Evolutionary conservation across 345 rosid genomes (phyloP), one percentile per base, ranked within the genome.

Genomic region (Gossypium bickii): DNA sequence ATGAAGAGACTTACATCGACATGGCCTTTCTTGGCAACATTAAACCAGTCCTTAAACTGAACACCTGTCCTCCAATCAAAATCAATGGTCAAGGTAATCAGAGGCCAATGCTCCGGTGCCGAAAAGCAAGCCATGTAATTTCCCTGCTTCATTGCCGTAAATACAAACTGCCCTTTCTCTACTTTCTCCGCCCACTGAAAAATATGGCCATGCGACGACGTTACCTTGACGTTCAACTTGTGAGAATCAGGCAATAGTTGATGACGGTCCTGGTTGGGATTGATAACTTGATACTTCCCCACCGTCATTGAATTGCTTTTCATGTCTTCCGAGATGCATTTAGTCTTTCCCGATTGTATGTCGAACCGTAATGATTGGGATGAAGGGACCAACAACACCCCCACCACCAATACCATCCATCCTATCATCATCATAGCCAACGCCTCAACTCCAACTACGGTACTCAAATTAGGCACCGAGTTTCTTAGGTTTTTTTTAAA

Each of bases 21-120:
- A 34, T 34, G 41, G 41, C 41, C 41, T 5, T 34, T 34, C 41
- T 34, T 34, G 41, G 98, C 97, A 3, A 92, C 87, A 67, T 71
- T 91, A 51, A 82, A 71, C 97, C 98, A 94, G 72, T 84, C 89
- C 79, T 89, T 94, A 67, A 95, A 86, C 8, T 87, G 89, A 22
- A 94, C 82, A 52, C 98, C 97, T 12, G 90, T 80, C 74, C 77
- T 93, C 99, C 98, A 95, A 13, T 92, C 97, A 44, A 94, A 91
- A 77, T 94, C 98, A 27, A 92, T 45, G 29, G 89, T 86, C 82
- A 88, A 10, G 3, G 82, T 90, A 3, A 74, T 48, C 67, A 70
- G 72, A 9, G 95, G 93, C 15, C 75, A 81, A 65, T 91, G 97
- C 74, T 85, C 89, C 45, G 66, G 73, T 18, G 89, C 97, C 78